Percentiles rank a stretch among this genome's conserved stretches.
These are phyloP conservation scores for Andrographis paniculata DNA, from an alignment of 305 asterid genomes.

Conservation along the genomic window DNA sequence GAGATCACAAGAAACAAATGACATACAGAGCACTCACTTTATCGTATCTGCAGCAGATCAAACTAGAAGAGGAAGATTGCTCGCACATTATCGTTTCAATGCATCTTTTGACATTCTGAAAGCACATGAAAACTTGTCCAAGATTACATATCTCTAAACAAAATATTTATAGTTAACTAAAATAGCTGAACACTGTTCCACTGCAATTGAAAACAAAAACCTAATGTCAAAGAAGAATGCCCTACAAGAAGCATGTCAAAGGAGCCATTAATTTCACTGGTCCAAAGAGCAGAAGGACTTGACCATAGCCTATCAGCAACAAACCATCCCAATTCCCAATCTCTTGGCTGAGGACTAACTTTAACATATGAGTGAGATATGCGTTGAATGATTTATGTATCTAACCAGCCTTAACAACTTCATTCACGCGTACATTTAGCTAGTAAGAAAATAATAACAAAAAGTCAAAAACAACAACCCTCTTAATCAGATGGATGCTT, in stretches of 20 bases:
- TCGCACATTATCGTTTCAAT: slow-evolving; percentile 44
- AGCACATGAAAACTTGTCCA: not conserved
- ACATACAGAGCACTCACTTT: slow-evolving; percentile 31
- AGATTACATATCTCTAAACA: not conserved
- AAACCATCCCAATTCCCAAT: too few relatives aligned
- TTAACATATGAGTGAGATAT: too few relatives aligned
- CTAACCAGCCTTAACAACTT: too few relatives aligned
- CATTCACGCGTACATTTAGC: too few relatives aligned
- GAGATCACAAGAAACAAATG: slow-evolving; percentile 2
- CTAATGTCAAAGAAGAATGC: not conserved
- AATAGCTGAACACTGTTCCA: slow-evolving; percentile 1
- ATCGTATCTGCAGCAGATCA: slow-evolving; percentile 49
- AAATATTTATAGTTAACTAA: slow-evolving; percentile 1
- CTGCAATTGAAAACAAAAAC: slow-evolving; percentile 2
- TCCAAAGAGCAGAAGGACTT: too few relatives aligned
- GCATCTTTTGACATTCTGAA: slow-evolving; percentile 60
- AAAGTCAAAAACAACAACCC: too few relatives aligned
- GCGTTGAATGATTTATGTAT: too few relatives aligned
- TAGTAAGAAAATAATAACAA: too few relatives aligned
- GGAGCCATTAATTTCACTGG: too few relatives aligned
- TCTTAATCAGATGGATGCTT: too few relatives aligned
- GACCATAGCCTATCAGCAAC: too few relatives aligned
- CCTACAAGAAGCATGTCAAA: slow-evolving; percentile 1
- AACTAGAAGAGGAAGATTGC: slow-evolving; percentile 37
- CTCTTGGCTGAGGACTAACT: too few relatives aligned